Conservation (phyloP, 306 rosid species). For the apple (Malus domestica) region DNA sequence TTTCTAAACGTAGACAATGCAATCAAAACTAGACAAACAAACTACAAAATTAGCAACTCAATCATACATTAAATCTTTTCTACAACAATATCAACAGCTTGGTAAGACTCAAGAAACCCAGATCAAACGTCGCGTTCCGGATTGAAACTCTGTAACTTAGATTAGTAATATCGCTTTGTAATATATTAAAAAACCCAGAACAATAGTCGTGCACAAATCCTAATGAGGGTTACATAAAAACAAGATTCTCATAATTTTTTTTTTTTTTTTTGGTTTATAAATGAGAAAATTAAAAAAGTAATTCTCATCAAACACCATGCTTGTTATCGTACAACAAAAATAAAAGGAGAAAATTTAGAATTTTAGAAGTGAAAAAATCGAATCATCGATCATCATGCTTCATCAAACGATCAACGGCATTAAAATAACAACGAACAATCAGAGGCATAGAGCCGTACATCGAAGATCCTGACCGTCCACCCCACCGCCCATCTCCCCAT, state of each 20-base stretch:
- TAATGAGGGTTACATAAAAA: not conserved
- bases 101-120: too few species aligned
- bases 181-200: not conserved
- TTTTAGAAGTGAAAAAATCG: conserved; percentile 11
- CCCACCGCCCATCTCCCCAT: conserved; percentile 20
- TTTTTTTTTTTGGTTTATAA: not conserved
- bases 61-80: not conserved
- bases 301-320: conserved; percentile 12
- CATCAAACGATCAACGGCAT: conserved; percentile 18
- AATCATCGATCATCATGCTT: conserved; percentile 32
- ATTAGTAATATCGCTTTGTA: too few species aligned
- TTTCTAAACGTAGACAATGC: not conserved
- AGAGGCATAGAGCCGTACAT: conserved; percentile 73
- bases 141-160: too few species aligned
- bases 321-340: not conserved
- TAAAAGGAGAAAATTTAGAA: not conserved
- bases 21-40: not conserved
- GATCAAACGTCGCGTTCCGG: too few species aligned
- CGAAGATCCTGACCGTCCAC: conserved; percentile 35
- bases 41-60: not conserved
- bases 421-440: conserved; percentile 17
- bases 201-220: conserved; percentile 6
- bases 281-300: conserved; percentile 1
- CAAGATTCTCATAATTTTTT: not conserved
- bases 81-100: not conserved